These are phyloP conservation scores for Cercospora berteroae DNA, from an alignment of 2,329 filamentous ascomycete genomes.

Conservation along the genomic window DNA sequence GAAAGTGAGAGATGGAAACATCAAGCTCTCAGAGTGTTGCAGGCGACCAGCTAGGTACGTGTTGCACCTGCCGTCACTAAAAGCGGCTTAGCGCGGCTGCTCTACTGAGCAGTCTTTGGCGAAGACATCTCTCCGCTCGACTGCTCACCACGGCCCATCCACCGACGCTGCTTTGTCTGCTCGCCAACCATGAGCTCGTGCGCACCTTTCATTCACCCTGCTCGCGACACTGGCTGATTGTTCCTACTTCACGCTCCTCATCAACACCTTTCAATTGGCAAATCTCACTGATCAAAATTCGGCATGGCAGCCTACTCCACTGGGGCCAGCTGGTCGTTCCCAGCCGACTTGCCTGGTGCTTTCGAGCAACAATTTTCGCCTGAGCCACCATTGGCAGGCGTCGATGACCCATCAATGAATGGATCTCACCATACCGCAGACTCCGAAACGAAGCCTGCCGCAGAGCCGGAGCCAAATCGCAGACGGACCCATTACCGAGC, in stretches of 20 bases:
- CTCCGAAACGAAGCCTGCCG: constrained; percentile 22
- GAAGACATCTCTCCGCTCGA: constrained; percentile 1
- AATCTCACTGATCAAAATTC: neutral
- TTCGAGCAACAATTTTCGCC: constrained; percentile 22
- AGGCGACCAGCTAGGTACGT: constrained; percentile 5
- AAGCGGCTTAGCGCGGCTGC: neutral
- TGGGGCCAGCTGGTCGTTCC: constrained; percentile 49
- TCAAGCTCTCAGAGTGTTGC: neutral
- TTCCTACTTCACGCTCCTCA: neutral
- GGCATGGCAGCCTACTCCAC: constrained; percentile 45
- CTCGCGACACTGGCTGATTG: constrained; percentile 14
- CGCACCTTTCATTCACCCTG: neutral
- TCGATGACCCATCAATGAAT: neutral
- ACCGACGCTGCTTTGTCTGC: neutral
- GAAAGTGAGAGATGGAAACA: neutral
- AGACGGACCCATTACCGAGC: constrained; percentile 60
- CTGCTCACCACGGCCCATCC: neutral
- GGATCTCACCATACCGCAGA: constrained; percentile 1
- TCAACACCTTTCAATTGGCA: neutral
- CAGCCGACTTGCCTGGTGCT: constrained; percentile 44
- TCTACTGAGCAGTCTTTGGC: neutral
- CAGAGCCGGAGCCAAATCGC: constrained; percentile 26
- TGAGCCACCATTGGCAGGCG: neutral
- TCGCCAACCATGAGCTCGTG: constrained; percentile 7
- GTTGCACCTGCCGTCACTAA: neutral